phyloP scores from a whole-genome alignment of 768 basidiomycete genomes.

The Leccinum obscurum region DNA sequence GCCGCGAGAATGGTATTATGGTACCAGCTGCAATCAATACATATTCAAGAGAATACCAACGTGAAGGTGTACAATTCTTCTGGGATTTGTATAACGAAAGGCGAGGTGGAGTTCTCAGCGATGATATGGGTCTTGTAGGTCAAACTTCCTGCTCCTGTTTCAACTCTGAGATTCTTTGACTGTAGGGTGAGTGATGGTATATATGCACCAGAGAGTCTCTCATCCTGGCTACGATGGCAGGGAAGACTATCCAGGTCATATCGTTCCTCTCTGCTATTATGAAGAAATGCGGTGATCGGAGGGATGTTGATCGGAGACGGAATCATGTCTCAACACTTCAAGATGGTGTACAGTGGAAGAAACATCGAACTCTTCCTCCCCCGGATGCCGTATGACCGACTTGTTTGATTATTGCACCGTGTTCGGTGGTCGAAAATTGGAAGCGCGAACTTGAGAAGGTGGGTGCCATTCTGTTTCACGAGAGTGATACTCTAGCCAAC shows the following conservation, averaged over 20 bases:
- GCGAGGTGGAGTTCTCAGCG: constrained; percentile 83
- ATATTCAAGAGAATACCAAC: constrained; percentile 88
- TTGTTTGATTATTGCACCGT: constrained; percentile 84
- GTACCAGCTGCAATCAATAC: constrained; percentile 77
- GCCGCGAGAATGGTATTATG: constrained; percentile 43
- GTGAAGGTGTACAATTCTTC: constrained; percentile 83
- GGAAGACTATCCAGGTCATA: constrained; percentile 97
- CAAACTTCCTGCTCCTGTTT: not conserved
- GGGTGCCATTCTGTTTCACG: constrained; percentile 14
- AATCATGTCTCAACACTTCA: constrained; percentile 67
- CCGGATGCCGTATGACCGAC: constrained; percentile 83
- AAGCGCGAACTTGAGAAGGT: constrained; percentile 84
- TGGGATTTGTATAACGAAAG: constrained; percentile 67
- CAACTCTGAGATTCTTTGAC: constrained; percentile 2
- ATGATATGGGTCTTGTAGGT: constrained; percentile 88
- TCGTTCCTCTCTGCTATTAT: constrained; percentile 90
- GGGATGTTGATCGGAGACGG: constrained; percentile 67
- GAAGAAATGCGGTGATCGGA: constrained; percentile 67
- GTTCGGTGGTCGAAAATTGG: constrained; percentile 87
- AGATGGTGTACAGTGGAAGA: constrained; percentile 55
- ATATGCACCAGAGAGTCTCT: not conserved
- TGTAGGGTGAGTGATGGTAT: constrained; percentile 26
- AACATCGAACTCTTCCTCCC: constrained; percentile 53
- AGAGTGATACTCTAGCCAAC: not conserved
- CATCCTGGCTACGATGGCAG: constrained; percentile 22